Conservation (phyloP, 495 filamentous ascomycete genomes). For the Extremus antarcticus region DNA sequence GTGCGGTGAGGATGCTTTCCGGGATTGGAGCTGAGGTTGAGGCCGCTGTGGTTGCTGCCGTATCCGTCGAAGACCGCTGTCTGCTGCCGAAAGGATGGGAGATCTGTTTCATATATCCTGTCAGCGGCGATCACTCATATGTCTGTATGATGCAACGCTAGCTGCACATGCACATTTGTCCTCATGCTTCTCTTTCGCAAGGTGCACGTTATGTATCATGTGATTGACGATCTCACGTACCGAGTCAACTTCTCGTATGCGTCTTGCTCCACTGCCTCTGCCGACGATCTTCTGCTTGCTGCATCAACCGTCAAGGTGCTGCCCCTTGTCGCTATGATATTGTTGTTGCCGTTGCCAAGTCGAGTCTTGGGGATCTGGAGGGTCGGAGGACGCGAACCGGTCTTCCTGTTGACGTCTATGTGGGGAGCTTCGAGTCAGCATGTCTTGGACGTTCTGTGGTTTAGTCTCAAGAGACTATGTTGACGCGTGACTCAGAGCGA, state of each 20-base stretch:
- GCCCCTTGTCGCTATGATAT: not conserved
- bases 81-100: conserved; percentile 12
- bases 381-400: conserved; percentile 1
- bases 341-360: not conserved
- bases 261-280: conserved; percentile 7
- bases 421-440: not conserved
- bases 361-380: conserved; percentile 17
- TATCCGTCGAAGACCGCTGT: conserved; percentile 76
- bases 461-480: too few species aligned
- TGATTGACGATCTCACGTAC: conserved; percentile 6
- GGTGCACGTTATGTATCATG: too few species aligned
- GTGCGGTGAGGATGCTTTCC: conserved; percentile 29
- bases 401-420: not conserved
- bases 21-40: not conserved
- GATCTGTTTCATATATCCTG: conserved; percentile 4
- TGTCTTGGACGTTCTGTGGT: too few species aligned
- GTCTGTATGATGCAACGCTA: too few species aligned
- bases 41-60: conserved; percentile 61
- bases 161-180: not conserved
- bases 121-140: not conserved
- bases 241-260: conserved; percentile 18
- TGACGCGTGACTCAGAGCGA: not conserved
- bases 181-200: not conserved
- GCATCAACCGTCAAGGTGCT: conserved; percentile 4
- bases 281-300: conserved; percentile 3